Conservation (phyloP, 2,329 filamentous ascomycete species). For the Madurella fahalii region DNA sequence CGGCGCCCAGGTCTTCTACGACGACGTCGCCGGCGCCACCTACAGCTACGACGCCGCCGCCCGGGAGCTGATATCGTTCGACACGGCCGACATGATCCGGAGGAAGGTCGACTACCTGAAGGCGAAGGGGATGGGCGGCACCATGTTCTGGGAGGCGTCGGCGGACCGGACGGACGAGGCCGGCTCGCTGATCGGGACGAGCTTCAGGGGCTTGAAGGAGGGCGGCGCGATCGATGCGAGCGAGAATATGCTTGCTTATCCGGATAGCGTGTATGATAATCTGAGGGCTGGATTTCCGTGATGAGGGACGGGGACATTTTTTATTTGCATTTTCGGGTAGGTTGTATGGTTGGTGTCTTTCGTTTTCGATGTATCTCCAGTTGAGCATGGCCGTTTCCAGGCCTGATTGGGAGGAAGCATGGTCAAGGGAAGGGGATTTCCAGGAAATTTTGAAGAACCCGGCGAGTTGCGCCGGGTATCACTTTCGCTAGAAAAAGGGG, state of each 20-base stretch:
- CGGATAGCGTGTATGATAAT: conserved; percentile 53
- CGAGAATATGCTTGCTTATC: conserved; percentile 49
- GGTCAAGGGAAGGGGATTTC: too few relatives aligned
- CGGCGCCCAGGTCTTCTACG: conserved; percentile 55
- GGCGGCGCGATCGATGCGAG: conserved; percentile 36
- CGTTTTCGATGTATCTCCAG: neutral
- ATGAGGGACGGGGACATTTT: neutral
- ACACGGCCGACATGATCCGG: conserved; percentile 56
- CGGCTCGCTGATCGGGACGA: conserved; percentile 48
- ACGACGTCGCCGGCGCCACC: conserved; percentile 56
- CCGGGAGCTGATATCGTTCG: conserved; percentile 67
- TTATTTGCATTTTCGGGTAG: too few relatives aligned
- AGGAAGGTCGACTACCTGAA: conserved; percentile 65
- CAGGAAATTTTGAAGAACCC: too few relatives aligned
- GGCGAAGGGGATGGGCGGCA: conserved; percentile 61
- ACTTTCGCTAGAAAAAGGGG: too few relatives aligned
- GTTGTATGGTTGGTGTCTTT: neutral
- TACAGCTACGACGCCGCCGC: conserved; percentile 64
- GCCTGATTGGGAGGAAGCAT: too few relatives aligned
- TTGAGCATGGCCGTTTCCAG: too few relatives aligned
- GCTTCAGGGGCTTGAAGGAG: conserved; percentile 39
- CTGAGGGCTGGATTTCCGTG: conserved; percentile 30
- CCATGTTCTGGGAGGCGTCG: conserved; percentile 84
- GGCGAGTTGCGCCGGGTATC: too few relatives aligned
- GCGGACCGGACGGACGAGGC: conserved; percentile 62